phyloP scores from a whole-genome alignment of 176 grass and related monocot species.

The Panicum miliaceum region DNA sequence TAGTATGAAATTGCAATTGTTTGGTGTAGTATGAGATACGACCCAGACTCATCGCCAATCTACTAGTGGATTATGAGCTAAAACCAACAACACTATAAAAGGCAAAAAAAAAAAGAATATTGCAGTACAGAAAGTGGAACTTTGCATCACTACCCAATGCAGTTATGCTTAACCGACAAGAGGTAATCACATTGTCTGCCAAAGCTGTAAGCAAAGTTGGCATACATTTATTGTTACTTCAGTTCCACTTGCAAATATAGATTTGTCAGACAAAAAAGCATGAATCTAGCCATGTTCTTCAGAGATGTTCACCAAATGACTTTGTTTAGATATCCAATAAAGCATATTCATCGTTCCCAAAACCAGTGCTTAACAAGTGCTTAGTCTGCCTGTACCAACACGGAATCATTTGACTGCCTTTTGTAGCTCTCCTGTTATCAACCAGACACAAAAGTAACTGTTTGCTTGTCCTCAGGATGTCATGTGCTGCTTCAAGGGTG shows the following conservation, averaged over 20 bases:
- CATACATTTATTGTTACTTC: not conserved
- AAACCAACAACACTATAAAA: slow-evolving; percentile 13
- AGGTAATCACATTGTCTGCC: not conserved
- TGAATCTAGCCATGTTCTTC: slow-evolving; percentile 39
- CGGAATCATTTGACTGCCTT: slow-evolving; percentile 48
- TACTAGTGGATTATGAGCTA: slow-evolving; percentile 32
- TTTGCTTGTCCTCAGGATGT: slow-evolving; percentile 51
- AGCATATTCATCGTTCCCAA: slow-evolving; percentile 40
- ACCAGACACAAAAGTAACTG: slow-evolving; percentile 34
- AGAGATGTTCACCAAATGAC: slow-evolving; percentile 1
- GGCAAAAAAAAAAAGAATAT: not conserved
- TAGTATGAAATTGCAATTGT: not conserved
- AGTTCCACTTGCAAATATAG: slow-evolving; percentile 42
- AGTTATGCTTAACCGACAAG: not conserved
- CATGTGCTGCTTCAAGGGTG: slow-evolving; percentile 18
- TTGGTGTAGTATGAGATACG: not conserved
- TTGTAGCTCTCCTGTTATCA: slow-evolving; percentile 30
- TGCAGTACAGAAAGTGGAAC: slow-evolving; percentile 22
- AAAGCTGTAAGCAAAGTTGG: slow-evolving; percentile 4
- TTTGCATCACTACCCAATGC: slow-evolving; percentile 27
- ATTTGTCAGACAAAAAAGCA: slow-evolving; percentile 1
- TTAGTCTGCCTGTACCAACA: slow-evolving; percentile 10
- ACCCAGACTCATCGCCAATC: not conserved
- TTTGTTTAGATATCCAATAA: slow-evolving; percentile 19
- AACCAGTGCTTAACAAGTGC: not conserved